phyloP scores from a whole-genome alignment of 306 rosid species.

The Mimosa bimucronata region DNA sequence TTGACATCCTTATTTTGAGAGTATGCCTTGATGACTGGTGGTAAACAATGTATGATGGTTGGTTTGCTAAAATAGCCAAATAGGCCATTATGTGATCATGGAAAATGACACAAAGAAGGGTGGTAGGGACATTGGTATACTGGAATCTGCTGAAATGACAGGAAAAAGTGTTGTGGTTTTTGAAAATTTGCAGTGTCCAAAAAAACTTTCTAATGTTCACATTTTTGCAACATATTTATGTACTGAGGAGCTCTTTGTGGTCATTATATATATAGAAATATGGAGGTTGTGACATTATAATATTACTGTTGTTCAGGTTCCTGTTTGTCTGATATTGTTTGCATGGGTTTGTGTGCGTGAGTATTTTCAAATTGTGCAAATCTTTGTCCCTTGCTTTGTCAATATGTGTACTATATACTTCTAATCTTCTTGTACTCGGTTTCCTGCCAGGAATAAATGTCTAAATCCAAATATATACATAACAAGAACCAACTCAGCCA shows the following conservation, averaged over 20 bases:
- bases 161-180: background rate
- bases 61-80: background rate
- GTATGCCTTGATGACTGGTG: background rate
- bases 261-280: background rate
- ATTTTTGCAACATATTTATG: background rate
- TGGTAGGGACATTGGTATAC: background rate
- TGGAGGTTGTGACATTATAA: background rate
- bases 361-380: background rate
- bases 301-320: background rate
- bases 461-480: constrained; percentile 23
- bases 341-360: background rate
- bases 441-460: constrained; percentile 41
- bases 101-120: background rate
- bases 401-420: constrained; percentile 14
- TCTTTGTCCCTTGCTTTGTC: constrained; percentile 1
- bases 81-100: background rate
- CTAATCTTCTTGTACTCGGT: constrained; percentile 10
- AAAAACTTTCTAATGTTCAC: background rate
- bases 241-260: background rate
- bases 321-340: background rate
- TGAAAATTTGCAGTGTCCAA: background rate
- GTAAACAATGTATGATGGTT: background rate
- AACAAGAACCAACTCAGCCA: constrained; percentile 13
- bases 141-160: background rate
- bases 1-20: background rate